Evolutionary conservation across 345 rosid species (phyloP).

Genomic region (Pugionium dolabratum): DNA sequence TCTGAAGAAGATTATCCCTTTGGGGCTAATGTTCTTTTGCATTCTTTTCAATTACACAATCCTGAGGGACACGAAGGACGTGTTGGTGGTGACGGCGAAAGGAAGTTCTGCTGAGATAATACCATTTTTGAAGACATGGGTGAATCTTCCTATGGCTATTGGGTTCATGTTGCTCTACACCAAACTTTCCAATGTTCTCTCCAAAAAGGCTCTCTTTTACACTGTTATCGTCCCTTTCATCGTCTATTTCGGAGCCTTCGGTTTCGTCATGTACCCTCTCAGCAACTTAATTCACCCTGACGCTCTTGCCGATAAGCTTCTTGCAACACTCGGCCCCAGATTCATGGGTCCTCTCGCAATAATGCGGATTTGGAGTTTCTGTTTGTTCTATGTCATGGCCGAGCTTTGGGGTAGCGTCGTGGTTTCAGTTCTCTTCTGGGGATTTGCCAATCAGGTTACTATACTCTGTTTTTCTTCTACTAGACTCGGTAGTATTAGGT

Average conservation of each 20-base stretch:
- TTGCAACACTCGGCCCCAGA: slow-evolving; percentile 73
- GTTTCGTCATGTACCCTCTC: slow-evolving; percentile 89
- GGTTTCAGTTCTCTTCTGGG: slow-evolving; percentile 95
- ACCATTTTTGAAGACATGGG: slow-evolving; percentile 97
- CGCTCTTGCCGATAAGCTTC: slow-evolving; percentile 82
- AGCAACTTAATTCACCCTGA: slow-evolving; percentile 81
- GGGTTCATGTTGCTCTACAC: slow-evolving; percentile 94
- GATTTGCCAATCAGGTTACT: slow-evolving; percentile 93
- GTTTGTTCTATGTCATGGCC: slow-evolving; percentile 99
- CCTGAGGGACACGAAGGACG: slow-evolving; percentile 97
- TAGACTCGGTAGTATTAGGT: not conserved
- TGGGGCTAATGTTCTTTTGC: slow-evolving; percentile 95
- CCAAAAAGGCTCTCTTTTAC: slow-evolving; percentile 86
- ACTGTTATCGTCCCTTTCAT: slow-evolving; percentile 85
- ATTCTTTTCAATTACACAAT: slow-evolving; percentile 92
- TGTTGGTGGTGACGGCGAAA: slow-evolving; percentile 90
- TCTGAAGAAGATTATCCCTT: slow-evolving; percentile 80
- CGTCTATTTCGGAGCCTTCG: slow-evolving; percentile 92
- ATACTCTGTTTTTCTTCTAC: not conserved
- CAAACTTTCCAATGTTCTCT: slow-evolving; percentile 69
- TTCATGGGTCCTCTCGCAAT: slow-evolving; percentile 97
- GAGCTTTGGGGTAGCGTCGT: slow-evolving; percentile 99
- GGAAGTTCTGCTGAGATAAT: slow-evolving; percentile 98
- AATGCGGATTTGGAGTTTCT: slow-evolving; percentile 93
- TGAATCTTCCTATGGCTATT: slow-evolving; percentile 95